phyloP scores from a whole-genome alignment of 2,329 filamentous ascomycete genomes.

The Annulohypoxylon truncatum region DNA sequence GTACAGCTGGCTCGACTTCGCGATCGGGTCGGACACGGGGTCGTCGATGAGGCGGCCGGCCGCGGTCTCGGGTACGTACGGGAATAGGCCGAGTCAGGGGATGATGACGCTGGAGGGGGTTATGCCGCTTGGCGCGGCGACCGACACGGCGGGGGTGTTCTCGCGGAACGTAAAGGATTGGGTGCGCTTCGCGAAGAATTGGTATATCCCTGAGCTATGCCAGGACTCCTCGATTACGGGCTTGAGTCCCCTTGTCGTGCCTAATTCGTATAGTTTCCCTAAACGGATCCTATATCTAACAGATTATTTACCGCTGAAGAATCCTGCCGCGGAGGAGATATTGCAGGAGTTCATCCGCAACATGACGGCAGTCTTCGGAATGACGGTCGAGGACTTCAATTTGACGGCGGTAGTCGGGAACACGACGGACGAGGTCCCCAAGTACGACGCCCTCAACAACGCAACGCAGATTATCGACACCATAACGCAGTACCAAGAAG shows the following conservation, averaged over 20 bases:
- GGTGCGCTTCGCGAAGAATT: constrained; percentile 53
- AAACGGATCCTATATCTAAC: constrained; percentile 55
- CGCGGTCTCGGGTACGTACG: constrained; percentile 46
- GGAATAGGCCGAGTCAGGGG: constrained; percentile 47
- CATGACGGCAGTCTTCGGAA: constrained; percentile 51
- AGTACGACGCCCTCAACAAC: constrained; percentile 44
- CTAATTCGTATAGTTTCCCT: constrained; percentile 51
- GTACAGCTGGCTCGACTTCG: constrained; percentile 56
- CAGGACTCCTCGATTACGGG: constrained; percentile 53
- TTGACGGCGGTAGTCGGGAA: constrained; percentile 51
- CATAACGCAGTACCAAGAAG: constrained; percentile 50
- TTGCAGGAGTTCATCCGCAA: constrained; percentile 53
- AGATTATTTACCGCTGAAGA: constrained; percentile 56
- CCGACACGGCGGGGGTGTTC: constrained; percentile 49
- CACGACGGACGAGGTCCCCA: constrained; percentile 45
- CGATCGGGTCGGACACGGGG: constrained; percentile 52
- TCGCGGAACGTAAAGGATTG: constrained; percentile 42
- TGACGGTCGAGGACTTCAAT: constrained; percentile 53
- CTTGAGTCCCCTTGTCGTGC: constrained; percentile 51
- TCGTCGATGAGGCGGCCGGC: constrained; percentile 46
- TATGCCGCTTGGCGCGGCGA: constrained; percentile 42
- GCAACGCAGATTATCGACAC: constrained; percentile 49
- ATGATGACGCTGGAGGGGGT: constrained; percentile 42
- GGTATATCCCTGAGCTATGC: constrained; percentile 52
- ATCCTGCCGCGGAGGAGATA: constrained; percentile 54